Evolutionary conservation across 192 early-diverging fungal genomes (phyloP).

Genomic region (Entomortierella beljakovae): DNA sequence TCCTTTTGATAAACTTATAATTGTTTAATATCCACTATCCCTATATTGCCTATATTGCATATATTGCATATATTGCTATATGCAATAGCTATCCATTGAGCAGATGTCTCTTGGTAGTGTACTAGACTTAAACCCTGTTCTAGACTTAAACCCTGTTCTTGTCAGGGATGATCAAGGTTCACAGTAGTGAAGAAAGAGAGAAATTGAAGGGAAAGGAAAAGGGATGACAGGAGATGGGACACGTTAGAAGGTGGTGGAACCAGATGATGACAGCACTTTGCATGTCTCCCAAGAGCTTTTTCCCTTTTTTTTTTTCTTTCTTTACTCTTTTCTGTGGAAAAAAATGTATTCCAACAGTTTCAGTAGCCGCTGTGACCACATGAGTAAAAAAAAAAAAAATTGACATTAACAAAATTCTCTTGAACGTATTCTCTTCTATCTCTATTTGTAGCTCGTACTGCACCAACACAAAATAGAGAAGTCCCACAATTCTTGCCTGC

Average conservation of each 20-base stretch:
- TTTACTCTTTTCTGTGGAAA: neutral
- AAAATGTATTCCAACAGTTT: no score
- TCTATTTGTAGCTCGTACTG: slow-evolving; percentile 30
- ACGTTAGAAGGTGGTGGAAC: slow-evolving; percentile 6
- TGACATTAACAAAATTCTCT: neutral
- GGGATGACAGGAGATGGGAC: neutral
- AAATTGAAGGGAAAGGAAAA: neutral
- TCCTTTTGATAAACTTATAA: no score
- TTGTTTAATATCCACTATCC: no score
- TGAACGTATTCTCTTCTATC: neutral
- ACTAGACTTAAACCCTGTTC: neutral
- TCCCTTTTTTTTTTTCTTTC: slow-evolving; percentile 16
- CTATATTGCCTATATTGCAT: no score
- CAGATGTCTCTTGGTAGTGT: no score
- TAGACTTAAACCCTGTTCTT: no score
- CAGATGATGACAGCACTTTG: neutral
- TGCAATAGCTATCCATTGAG: no score
- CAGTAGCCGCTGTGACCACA: no score
- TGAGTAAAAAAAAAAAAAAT: slow-evolving; percentile 4
- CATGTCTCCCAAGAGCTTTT: neutral
- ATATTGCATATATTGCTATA: no score
- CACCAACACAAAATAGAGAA: slow-evolving; percentile 53
- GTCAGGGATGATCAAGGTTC: neutral
- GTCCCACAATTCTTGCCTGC: slow-evolving; percentile 62
- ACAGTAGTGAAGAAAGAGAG: neutral